Evolutionary conservation across 805 yeast species (phyloP).

Genomic region (Nakazawaea laoshanensis): DNA sequence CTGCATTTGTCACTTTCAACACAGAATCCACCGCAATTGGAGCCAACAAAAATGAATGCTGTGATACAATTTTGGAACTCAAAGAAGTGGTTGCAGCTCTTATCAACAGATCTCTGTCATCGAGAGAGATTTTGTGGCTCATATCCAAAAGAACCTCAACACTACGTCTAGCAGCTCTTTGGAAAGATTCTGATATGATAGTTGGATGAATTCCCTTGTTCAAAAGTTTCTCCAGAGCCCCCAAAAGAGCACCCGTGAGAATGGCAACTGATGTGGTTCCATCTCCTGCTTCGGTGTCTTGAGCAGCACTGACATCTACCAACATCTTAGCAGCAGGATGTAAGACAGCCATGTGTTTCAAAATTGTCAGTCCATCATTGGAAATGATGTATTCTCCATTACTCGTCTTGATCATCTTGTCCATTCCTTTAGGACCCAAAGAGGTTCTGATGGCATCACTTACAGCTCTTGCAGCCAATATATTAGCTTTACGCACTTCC

Average conservation of each 20-base stretch:
- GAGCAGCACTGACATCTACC: constrained; percentile 95
- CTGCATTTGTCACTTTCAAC: constrained; percentile 58
- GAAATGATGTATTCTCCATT: constrained; percentile 90
- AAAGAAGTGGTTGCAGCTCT: constrained; percentile 94
- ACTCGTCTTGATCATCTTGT: constrained; percentile 94
- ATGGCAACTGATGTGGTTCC: constrained; percentile 98
- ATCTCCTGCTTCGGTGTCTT: constrained; percentile 99
- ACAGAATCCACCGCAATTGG: constrained; percentile 95
- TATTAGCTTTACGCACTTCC: constrained; percentile 84
- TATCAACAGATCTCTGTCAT: constrained; percentile 74
- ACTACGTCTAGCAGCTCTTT: constrained; percentile 77
- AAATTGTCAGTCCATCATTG: constrained; percentile 96
- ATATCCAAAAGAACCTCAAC: constrained; percentile 76
- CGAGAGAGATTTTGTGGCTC: constrained; percentile 73
- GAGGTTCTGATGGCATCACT: constrained; percentile 94
- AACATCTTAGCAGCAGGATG: constrained; percentile 98
- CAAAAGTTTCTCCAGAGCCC: constrained; percentile 89
- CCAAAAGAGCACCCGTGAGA: constrained; percentile 85
- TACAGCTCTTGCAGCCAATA: constrained; percentile 88
- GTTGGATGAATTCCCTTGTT: constrained; percentile 94
- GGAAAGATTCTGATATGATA: constrained; percentile 87
- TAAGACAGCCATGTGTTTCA: constrained; percentile 95
- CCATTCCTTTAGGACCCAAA: constrained; percentile 99
- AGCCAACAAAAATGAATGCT: constrained; percentile 75
- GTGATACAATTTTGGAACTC: constrained; percentile 92